Conservation (phyloP, 202 grass and related monocot genomes). For the Saccharum hybrid region DNA sequence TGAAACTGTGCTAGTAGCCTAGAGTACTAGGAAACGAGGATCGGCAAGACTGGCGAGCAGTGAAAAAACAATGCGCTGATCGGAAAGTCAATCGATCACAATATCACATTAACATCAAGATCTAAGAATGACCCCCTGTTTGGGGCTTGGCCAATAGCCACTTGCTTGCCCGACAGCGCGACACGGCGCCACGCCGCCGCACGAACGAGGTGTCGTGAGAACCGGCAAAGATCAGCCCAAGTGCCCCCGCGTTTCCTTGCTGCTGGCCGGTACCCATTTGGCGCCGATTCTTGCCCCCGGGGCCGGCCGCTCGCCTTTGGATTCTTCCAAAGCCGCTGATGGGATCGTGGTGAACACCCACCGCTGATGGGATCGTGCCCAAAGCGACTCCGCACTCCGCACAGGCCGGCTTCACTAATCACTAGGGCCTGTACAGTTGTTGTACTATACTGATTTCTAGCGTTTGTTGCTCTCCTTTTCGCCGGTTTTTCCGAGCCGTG, state of each 20-base stretch:
- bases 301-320: constrained; percentile 43
- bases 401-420: constrained; percentile 5
- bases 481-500: constrained; percentile 30
- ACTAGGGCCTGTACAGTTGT: not conserved
- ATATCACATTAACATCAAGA: not conserved
- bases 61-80: not conserved
- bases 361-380: not conserved
- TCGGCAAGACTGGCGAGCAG: not conserved
- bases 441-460: constrained; percentile 19
- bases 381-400: constrained; percentile 27
- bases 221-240: not conserved
- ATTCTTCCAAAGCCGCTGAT: constrained; percentile 58
- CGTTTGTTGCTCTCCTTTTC: constrained; percentile 40
- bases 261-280: constrained; percentile 41
- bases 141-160: not conserved
- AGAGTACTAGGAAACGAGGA: not conserved
- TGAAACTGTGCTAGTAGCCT: not conserved
- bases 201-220: constrained; percentile 1
- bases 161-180: constrained; percentile 28
- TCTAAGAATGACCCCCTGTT: not conserved
- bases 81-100: constrained; percentile 17
- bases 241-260: constrained; percentile 28
- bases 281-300: constrained; percentile 33
- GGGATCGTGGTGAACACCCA: constrained; percentile 20
- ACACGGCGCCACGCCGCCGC: constrained; percentile 16